Percentiles rank a stretch among this genome's conserved stretches.
phyloP scores from a whole-genome alignment of 202 grass and related monocot genomes.

The Eragrostis tef region DNA sequence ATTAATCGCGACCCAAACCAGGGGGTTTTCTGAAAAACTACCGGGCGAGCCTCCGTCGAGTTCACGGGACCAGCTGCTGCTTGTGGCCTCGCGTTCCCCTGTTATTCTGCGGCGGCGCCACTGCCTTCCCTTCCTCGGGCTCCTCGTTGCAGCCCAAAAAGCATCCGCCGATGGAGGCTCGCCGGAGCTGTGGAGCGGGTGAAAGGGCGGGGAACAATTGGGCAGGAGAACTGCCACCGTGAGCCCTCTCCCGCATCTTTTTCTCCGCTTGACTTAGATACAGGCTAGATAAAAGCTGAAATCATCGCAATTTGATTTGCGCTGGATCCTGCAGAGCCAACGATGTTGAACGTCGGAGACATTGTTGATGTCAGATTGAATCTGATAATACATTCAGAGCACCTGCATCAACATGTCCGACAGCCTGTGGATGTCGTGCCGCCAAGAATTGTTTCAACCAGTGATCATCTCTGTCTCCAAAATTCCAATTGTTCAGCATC shows the following conservation, averaged over 20 bases:
- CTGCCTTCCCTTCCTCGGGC: background rate
- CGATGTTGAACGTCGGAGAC: background rate
- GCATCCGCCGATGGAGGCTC: background rate
- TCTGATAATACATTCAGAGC: background rate
- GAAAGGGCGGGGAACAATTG: no score
- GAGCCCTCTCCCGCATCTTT: background rate
- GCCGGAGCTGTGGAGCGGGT: no score
- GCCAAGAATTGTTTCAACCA: no score
- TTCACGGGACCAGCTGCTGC: no score
- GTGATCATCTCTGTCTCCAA: background rate
- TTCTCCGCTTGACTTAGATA: background rate
- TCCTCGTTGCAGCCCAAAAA: no score
- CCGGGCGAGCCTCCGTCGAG: no score
- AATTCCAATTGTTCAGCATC: background rate
- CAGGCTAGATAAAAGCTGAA: no score
- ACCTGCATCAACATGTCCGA: no score
- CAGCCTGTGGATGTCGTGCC: no score
- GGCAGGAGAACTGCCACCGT: background rate
- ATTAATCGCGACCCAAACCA: no score
- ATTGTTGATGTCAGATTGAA: background rate
- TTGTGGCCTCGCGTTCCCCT: no score
- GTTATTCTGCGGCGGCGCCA: background rate
- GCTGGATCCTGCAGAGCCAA: background rate
- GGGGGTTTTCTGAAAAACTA: no score
- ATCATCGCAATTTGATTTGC: background rate